Evolutionary conservation across 192 early-diverging fungal genomes (phyloP).

Genomic region (Coemansia pectinata): DNA sequence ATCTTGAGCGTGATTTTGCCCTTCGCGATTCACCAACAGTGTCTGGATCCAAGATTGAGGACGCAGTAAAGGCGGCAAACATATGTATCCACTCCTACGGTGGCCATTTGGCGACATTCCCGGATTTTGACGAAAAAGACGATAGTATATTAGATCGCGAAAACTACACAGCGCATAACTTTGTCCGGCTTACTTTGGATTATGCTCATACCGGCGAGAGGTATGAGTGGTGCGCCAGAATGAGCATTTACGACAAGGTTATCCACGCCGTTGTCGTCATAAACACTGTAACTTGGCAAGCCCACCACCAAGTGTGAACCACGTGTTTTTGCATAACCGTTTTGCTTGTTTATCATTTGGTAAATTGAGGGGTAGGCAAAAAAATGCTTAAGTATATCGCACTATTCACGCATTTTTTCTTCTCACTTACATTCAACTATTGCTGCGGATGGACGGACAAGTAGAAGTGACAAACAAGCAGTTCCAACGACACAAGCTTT

Average conservation of each 20-base stretch:
- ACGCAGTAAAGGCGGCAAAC: too few species aligned
- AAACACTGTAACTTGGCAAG: background rate
- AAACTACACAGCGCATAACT: too few species aligned
- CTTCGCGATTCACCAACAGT: background rate
- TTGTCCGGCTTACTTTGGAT: background rate
- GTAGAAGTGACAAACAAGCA: slow-evolving; percentile 47
- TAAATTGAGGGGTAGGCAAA: background rate
- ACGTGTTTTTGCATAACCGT: background rate
- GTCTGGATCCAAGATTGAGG: too few species aligned
- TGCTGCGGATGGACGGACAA: slow-evolving; percentile 37
- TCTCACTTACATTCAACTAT: background rate
- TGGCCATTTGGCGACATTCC: too few species aligned
- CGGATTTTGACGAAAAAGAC: too few species aligned
- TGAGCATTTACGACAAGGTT: background rate
- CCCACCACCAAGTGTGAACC: background rate
- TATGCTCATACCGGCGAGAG: background rate
- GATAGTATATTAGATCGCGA: too few species aligned
- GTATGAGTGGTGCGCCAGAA: background rate
- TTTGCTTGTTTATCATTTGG: background rate
- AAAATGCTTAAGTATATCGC: background rate
- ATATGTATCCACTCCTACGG: too few species aligned
- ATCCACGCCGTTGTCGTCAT: background rate
- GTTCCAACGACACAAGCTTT: slow-evolving; percentile 47
- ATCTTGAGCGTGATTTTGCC: background rate
- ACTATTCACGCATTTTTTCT: background rate